These are phyloP conservation scores for Perkinsela sp. DNA, from an alignment of 208 protist species.

Conservation along the genomic window DNA sequence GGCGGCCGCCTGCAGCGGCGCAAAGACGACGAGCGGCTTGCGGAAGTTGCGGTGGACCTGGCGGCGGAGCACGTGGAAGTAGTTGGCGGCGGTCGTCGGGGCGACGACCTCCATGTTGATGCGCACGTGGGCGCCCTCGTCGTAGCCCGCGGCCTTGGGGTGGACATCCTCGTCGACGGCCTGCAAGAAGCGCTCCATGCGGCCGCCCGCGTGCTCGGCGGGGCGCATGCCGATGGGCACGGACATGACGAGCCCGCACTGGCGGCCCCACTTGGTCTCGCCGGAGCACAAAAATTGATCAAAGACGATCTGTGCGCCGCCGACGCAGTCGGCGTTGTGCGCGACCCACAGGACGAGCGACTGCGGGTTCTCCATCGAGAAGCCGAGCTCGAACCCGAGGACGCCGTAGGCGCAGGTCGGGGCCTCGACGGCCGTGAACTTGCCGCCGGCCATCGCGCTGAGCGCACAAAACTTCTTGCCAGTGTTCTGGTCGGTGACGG, in stretches of 20 bases:
- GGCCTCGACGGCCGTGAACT: slow-evolving; percentile 69
- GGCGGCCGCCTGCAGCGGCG: slow-evolving; percentile 18
- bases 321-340: slow-evolving; percentile 95
- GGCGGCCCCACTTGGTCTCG: slow-evolving; percentile 90
- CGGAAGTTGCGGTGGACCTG: slow-evolving; percentile 89
- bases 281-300: slow-evolving; percentile 79
- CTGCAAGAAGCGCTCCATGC: slow-evolving; percentile 91
- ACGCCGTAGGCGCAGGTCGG: slow-evolving; percentile 82
- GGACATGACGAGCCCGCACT: slow-evolving; percentile 77
- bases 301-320: slow-evolving; percentile 89
- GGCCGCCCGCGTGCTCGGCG: slow-evolving; percentile 77
- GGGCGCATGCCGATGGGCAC: slow-evolving; percentile 84
- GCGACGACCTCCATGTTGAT: slow-evolving; percentile 68
- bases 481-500: slow-evolving; percentile 70
- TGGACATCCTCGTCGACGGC: slow-evolving; percentile 71
- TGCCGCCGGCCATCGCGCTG: background rate
- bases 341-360: slow-evolving; percentile 90
- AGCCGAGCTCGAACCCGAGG: slow-evolving; percentile 85
- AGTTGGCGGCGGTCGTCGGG: slow-evolving; percentile 85
- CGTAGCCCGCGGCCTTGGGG: slow-evolving; percentile 26
- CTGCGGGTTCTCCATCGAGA: slow-evolving; percentile 72
- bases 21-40: slow-evolving; percentile 82
- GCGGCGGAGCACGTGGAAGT: slow-evolving; percentile 90
- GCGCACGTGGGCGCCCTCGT: slow-evolving; percentile 22
- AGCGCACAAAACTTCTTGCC: slow-evolving; percentile 35